Evolutionary conservation across 164 flowering plant genomes (phyloP).

Genomic region (Vitis cinerea): DNA sequence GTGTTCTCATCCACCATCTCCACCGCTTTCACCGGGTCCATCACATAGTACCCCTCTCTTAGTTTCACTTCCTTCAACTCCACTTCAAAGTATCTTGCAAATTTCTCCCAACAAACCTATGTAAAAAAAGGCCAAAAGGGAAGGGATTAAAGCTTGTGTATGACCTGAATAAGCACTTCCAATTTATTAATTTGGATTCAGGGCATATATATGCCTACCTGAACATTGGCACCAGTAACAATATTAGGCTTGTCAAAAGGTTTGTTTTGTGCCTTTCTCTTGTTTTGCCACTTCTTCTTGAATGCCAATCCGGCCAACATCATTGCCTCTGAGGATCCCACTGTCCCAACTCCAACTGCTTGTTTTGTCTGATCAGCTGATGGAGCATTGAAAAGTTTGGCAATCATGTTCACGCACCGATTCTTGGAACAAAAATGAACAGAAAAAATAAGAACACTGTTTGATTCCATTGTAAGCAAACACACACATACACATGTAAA

Average conservation of each 20-base stretch:
- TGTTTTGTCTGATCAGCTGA: slow-evolving; percentile 28
- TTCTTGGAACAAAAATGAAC: slow-evolving; percentile 19
- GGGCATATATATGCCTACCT: slow-evolving; percentile 11
- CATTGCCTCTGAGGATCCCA: slow-evolving; percentile 44
- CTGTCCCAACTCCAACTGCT: slow-evolving; percentile 36
- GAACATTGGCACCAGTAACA: slow-evolving; percentile 45
- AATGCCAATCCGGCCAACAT: slow-evolving; percentile 46
- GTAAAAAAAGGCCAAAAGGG: too few relatives aligned
- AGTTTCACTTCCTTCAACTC: slow-evolving; percentile 46
- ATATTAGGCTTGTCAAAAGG: slow-evolving; percentile 38
- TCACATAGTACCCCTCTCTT: slow-evolving; percentile 42
- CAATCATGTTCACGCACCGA: slow-evolving; percentile 47
- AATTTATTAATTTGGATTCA: neutral
- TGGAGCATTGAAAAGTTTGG: slow-evolving; percentile 37
- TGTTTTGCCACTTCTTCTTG: slow-evolving; percentile 48
- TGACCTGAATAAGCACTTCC: too few relatives aligned
- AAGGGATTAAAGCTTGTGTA: too few relatives aligned
- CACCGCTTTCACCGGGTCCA: slow-evolving; percentile 44
- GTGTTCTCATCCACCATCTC: slow-evolving; percentile 46
- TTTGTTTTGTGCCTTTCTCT: slow-evolving; percentile 30
- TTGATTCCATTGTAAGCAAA: too few relatives aligned
- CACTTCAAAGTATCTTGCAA: slow-evolving; percentile 45
- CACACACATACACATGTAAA: too few relatives aligned
- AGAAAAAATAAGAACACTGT: neutral
- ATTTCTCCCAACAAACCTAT: slow-evolving; percentile 45